Conservation (phyloP, 345 rosid genomes). For the Murraya paniculata region DNA sequence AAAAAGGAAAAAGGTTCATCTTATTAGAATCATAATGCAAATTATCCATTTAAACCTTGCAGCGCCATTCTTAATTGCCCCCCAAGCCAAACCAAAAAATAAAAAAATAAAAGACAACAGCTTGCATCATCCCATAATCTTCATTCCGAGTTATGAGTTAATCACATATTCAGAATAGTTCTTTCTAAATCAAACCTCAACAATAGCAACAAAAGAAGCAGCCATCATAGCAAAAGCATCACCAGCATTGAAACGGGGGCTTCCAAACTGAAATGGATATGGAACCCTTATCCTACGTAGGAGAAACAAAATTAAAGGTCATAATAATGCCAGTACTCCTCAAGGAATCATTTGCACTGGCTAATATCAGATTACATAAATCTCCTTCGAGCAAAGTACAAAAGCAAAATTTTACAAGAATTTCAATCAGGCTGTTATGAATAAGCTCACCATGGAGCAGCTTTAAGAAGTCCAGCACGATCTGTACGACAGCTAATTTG, state of each 20-base stretch:
- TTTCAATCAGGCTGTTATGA: neutral
- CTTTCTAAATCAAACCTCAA: constrained; percentile 55
- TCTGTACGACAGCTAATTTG: constrained; percentile 82
- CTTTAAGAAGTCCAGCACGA: constrained; percentile 78
- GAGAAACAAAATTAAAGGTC: constrained; percentile 10
- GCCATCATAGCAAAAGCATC: constrained; percentile 72
- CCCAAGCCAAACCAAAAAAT: neutral
- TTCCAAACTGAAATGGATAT: constrained; percentile 86
- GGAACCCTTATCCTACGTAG: constrained; percentile 70
- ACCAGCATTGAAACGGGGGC: constrained; percentile 63
- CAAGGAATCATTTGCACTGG: neutral
- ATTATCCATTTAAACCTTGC: neutral
- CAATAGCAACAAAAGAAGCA: constrained; percentile 60
- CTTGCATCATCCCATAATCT: neutral
- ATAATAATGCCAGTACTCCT: neutral
- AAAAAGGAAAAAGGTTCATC: neutral
- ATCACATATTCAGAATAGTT: neutral
- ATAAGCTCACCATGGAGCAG: constrained; percentile 71
- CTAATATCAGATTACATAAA: neutral
- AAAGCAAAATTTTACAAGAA: neutral
- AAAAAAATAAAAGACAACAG: too few relatives aligned
- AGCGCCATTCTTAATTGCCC: neutral
- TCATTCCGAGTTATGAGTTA: neutral
- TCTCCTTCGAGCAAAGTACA: neutral
- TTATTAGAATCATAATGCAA: neutral